A percentile compares a stretch with the other conserved stretches of the same genome.
phyloP scores from a whole-genome alignment of 2,329 filamentous ascomycete genomes.

The Metarhizium anisopliae region DNA sequence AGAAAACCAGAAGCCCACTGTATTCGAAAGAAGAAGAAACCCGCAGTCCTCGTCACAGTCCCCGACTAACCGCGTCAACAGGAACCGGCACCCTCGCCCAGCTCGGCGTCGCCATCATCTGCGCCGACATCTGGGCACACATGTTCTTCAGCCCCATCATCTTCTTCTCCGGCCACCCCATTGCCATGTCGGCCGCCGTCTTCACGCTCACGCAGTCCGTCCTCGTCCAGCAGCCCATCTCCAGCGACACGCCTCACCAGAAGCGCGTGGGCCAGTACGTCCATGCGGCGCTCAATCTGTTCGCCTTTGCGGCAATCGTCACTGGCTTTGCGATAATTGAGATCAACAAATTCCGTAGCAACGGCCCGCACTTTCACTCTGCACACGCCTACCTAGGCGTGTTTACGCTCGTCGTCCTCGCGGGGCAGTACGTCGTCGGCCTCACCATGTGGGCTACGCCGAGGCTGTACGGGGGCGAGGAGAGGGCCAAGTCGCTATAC shows the following conservation, averaged over 20 bases:
- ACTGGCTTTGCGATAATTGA: slow-evolving; percentile 65
- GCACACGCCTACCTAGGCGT: slow-evolving; percentile 78
- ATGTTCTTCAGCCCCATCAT: slow-evolving; percentile 63
- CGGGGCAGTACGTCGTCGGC: slow-evolving; percentile 68
- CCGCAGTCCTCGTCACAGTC: too few relatives aligned
- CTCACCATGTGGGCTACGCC: slow-evolving; percentile 76
- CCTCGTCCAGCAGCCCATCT: slow-evolving; percentile 68
- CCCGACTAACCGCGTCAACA: slow-evolving; percentile 23
- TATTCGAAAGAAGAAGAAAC: too few relatives aligned
- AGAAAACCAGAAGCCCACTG: too few relatives aligned
- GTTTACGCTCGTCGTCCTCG: slow-evolving; percentile 58
- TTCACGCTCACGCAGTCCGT: slow-evolving; percentile 71
- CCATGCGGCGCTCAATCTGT: slow-evolving; percentile 62
- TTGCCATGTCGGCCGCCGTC: slow-evolving; percentile 58
- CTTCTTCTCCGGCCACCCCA: slow-evolving; percentile 82
- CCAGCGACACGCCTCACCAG: slow-evolving; percentile 63
- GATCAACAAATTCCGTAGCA: slow-evolving; percentile 69
- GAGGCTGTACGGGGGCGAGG: slow-evolving; percentile 64
- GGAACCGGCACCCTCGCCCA: slow-evolving; percentile 78
- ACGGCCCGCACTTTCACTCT: slow-evolving; percentile 67
- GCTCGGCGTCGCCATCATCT: slow-evolving; percentile 65
- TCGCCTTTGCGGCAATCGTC: slow-evolving; percentile 52
- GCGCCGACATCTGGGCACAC: slow-evolving; percentile 66
- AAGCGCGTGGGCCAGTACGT: slow-evolving; percentile 52
- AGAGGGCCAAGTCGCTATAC: slow-evolving; percentile 74